phyloP scores from a whole-genome alignment of 2,329 filamentous ascomycete genomes.

The Fusarium pseudograminearum region DNA sequence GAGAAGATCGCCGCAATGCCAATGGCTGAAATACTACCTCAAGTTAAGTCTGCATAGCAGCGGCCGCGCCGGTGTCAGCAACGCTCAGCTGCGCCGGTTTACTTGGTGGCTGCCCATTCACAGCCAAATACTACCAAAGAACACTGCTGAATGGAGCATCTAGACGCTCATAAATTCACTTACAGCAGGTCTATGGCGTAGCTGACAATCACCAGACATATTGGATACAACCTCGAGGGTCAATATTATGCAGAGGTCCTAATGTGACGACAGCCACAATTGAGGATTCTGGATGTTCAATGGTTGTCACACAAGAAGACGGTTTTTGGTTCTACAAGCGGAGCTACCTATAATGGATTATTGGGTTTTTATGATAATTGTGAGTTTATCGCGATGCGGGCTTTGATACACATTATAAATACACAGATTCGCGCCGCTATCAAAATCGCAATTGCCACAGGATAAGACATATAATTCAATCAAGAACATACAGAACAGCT shows the following conservation, averaged over 20 bases:
- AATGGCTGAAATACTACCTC: background rate
- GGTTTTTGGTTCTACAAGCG: background rate
- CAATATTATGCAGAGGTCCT: background rate
- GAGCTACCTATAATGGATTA: background rate
- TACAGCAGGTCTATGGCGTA: background rate
- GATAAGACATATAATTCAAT: too few relatives aligned
- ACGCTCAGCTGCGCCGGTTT: background rate
- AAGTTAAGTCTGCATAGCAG: background rate
- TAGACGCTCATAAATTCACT: background rate
- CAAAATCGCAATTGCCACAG: accelerated
- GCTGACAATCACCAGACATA: background rate
- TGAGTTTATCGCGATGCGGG: background rate
- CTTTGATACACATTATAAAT: background rate
- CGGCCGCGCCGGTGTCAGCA: background rate
- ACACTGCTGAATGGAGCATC: background rate
- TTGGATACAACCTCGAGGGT: background rate
- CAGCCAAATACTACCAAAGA: background rate
- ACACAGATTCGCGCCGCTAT: accelerated
- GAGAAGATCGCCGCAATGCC: background rate
- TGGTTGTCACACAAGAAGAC: background rate
- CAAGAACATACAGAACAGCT: too few relatives aligned
- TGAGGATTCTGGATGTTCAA: too few relatives aligned
- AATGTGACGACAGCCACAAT: background rate
- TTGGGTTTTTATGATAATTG: background rate
- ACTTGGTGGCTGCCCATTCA: background rate